Conservation (phyloP, 2,329 filamentous ascomycete genomes). For the Knufia fluminis region DNA sequence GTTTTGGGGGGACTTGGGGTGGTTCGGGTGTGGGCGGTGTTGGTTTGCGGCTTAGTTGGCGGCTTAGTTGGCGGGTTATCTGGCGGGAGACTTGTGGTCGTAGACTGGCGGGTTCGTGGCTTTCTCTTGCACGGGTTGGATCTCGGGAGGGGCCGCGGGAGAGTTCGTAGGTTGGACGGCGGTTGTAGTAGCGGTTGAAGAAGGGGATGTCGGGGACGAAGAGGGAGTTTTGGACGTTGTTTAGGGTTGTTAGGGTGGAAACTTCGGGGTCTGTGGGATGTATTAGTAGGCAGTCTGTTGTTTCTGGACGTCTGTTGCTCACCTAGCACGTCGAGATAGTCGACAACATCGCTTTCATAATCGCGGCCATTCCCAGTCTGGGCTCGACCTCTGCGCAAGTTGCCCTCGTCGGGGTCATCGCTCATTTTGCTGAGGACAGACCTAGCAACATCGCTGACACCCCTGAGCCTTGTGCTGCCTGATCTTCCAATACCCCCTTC, state of each 20-base stretch:
- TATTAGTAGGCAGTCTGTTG: constrained; percentile 21
- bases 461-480: constrained; percentile 13
- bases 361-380: constrained; percentile 29
- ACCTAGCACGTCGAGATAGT: constrained; percentile 61
- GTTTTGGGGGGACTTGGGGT: constrained; percentile 12
- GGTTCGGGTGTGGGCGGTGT: constrained; percentile 1
- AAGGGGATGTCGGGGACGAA: constrained; percentile 58
- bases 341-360: constrained; percentile 55
- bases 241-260: constrained; percentile 70
- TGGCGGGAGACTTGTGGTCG: constrained; percentile 5
- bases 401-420: constrained; percentile 12
- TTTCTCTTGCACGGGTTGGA: neutral
- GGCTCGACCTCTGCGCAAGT: neutral
- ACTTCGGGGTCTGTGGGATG: constrained; percentile 64
- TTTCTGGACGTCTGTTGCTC: constrained; percentile 25
- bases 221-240: constrained; percentile 82
- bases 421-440: constrained; percentile 19
- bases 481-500: constrained; percentile 9
- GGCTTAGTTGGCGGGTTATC: neutral
- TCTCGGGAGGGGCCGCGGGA: neutral
- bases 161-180: constrained; percentile 68
- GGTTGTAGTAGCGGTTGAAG: constrained; percentile 65
- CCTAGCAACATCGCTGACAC: constrained; percentile 19
- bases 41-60: neutral
- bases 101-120: neutral